A percentile compares a stretch with the other conserved stretches of the same genome.
Evolutionary conservation across 2,329 filamentous ascomycete genomes (phyloP).

Genomic region (Trichoderma pleuroti): DNA sequence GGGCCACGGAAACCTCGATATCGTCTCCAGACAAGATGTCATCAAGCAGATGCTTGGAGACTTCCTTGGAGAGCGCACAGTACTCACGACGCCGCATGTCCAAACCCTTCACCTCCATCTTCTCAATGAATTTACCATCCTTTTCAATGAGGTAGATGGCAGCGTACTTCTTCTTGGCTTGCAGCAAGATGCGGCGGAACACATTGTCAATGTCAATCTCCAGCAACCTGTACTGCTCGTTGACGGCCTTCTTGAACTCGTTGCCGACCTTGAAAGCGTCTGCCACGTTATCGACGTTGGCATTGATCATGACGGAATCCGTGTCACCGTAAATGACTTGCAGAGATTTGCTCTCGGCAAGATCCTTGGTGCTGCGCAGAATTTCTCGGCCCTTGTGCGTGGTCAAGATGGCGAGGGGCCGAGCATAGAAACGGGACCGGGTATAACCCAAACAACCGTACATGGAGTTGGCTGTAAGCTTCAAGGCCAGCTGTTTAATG

Average conservation of each 20-base stretch:
- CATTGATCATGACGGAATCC: slow-evolving; percentile 99
- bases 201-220: slow-evolving; percentile 99
- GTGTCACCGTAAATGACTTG: slow-evolving; percentile 99
- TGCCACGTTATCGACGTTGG: slow-evolving; percentile 88
- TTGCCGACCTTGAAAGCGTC: slow-evolving; percentile 88
- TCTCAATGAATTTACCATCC: slow-evolving; percentile 85
- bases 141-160: slow-evolving; percentile 90
- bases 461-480: slow-evolving; percentile 99
- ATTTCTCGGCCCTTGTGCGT: slow-evolving; percentile 98
- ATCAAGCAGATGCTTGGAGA: slow-evolving; percentile 84
- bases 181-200: slow-evolving; percentile 86
- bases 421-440: slow-evolving; percentile 94
- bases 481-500: slow-evolving; percentile 94
- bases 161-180: slow-evolving; percentile 99
- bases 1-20: slow-evolving; percentile 78
- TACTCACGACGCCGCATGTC: slow-evolving; percentile 98
- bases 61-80: slow-evolving; percentile 91
- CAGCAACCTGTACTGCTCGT: slow-evolving; percentile 84
- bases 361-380: slow-evolving; percentile 88
- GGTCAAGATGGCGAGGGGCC: slow-evolving; percentile 89
- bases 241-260: slow-evolving; percentile 93
- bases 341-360: slow-evolving; percentile 85
- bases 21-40: slow-evolving; percentile 94
- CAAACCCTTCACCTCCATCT: slow-evolving; percentile 95
- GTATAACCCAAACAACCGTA: slow-evolving; percentile 97